A percentile compares a stretch with the other conserved stretches of the same genome.
Evolutionary conservation across 179 eudicot genomes (phyloP).

Genomic region (Carnegiea gigantea): DNA sequence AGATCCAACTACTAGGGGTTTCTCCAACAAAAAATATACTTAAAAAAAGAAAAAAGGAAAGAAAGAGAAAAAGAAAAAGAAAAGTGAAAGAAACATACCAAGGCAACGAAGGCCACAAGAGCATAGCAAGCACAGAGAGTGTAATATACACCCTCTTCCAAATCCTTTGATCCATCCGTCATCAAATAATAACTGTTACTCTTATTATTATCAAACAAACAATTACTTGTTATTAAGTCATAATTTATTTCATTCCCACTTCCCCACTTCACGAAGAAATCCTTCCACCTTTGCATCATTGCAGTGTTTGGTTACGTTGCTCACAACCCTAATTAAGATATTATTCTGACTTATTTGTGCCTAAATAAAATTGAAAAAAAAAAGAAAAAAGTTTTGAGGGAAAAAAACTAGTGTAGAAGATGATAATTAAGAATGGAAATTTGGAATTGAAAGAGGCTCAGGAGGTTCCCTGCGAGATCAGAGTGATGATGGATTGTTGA

Average conservation of each 20-base stretch:
- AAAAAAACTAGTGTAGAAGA: background rate
- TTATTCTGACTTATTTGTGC: background rate
- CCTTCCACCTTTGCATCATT: constrained; percentile 13
- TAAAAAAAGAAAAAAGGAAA: background rate
- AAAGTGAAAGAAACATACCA: constrained; percentile 31
- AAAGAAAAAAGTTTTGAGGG: background rate
- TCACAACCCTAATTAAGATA: background rate
- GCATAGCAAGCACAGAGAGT: constrained; percentile 54
- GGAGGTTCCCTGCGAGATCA: background rate
- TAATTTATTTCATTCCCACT: background rate
- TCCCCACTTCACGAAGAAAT: constrained; percentile 17
- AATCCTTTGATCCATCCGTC: constrained; percentile 21
- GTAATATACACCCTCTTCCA: constrained; percentile 48
- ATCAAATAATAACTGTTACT: constrained; percentile 22
- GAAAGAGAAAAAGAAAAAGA: background rate
- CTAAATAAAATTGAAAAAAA: background rate
- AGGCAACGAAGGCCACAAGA: constrained; percentile 47
- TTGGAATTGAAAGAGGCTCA: background rate
- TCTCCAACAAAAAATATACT: background rate
- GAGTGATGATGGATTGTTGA: constrained; percentile 15
- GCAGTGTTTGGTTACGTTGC: background rate
- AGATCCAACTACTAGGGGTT: too few relatives aligned
- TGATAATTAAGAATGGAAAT: background rate
- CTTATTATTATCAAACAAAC: background rate
- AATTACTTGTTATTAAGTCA: constrained; percentile 10